Conservation (phyloP, 2,329 filamentous ascomycete genomes). For the Emericellopsis atlantica region DNA sequence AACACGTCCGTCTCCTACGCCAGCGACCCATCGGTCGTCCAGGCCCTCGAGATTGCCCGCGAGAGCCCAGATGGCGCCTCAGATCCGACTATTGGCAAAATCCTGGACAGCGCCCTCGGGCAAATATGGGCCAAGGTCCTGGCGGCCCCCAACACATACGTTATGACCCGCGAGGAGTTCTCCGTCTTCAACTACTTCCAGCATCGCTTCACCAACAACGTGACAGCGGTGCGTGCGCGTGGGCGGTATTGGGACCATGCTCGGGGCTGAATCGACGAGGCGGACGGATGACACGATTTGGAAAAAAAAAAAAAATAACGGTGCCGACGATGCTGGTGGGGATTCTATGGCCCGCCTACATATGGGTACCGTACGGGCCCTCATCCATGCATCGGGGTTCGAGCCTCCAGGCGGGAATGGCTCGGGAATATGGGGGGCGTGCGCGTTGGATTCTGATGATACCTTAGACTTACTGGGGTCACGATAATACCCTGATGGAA, state of each 20-base stretch:
- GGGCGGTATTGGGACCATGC: constrained; percentile 40
- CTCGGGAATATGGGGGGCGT: too few species aligned
- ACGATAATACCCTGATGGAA: too few species aligned
- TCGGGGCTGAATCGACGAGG: constrained; percentile 14
- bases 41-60: constrained; percentile 64
- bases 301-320: too few species aligned
- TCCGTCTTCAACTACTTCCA: constrained; percentile 80
- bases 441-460: too few species aligned
- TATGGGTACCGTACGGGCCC: too few species aligned
- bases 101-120: constrained; percentile 51
- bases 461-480: too few species aligned
- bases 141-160: constrained; percentile 52
- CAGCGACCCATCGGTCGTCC: constrained; percentile 34
- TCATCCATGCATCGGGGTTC: too few species aligned
- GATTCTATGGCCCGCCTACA: too few species aligned
- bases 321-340: too few species aligned
- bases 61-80: constrained; percentile 55
- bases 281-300: too few species aligned
- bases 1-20: constrained; percentile 3
- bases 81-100: constrained; percentile 47
- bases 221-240: constrained; percentile 31
- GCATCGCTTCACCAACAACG: constrained; percentile 41
- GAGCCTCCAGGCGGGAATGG: too few species aligned
- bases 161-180: constrained; percentile 69
- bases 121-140: constrained; percentile 58